phyloP scores from a whole-genome alignment of 2,329 filamentous ascomycete species.

The Aspergillus sp. region DNA sequence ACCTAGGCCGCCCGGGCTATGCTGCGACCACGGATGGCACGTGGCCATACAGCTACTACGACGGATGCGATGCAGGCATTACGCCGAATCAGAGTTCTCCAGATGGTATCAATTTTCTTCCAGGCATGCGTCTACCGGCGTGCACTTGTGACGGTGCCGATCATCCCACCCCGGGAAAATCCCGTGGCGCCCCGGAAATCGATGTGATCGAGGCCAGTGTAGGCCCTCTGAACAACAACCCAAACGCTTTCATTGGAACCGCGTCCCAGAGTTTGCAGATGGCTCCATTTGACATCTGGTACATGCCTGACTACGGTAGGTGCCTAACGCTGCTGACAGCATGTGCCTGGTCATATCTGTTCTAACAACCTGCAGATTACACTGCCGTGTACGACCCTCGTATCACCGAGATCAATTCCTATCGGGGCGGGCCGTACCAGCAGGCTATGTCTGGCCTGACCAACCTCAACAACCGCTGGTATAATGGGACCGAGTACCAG shows the following conservation, averaged over 20 bases:
- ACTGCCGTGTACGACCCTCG: constrained; percentile 64
- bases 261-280: constrained; percentile 69
- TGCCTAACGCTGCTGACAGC: background rate
- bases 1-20: constrained; percentile 69
- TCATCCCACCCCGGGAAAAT: constrained; percentile 66
- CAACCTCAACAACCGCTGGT: constrained; percentile 67
- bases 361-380: constrained; percentile 49
- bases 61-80: constrained; percentile 69
- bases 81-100: constrained; percentile 70
- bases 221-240: constrained; percentile 51
- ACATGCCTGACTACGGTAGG: constrained; percentile 62
- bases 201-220: constrained; percentile 72
- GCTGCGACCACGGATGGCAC: constrained; percentile 70
- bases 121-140: constrained; percentile 69
- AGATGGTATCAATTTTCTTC: constrained; percentile 67
- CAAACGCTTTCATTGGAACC: constrained; percentile 56
- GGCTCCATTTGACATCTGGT: constrained; percentile 71
- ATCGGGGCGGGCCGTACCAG: constrained; percentile 64
- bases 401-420: constrained; percentile 60
- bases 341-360: background rate
- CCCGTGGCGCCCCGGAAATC: constrained; percentile 69
- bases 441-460: constrained; percentile 64
- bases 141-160: constrained; percentile 67
- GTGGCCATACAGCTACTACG: constrained; percentile 73
- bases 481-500: constrained; percentile 65